Evolutionary conservation across 1,284 basidiomycete species (phyloP), one percentile per base, ranked within the genome.

Genomic region (Phylloboletellus chloephorus): DNA sequence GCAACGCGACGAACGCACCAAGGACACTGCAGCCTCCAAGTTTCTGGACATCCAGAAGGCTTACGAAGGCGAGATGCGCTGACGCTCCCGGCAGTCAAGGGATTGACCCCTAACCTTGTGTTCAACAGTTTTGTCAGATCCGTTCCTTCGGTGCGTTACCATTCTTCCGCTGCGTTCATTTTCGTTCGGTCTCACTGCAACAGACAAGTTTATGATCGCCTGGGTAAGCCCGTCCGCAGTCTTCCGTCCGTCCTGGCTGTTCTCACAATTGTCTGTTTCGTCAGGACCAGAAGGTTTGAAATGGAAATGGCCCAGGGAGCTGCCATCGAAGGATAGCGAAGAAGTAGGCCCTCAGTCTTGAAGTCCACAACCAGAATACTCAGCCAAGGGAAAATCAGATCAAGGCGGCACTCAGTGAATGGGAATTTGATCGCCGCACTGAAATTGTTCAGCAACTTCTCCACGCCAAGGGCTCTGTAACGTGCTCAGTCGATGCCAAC

Each of bases 41-140:
- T 90, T 90, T 50, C 69, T 85, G 19, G 76, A 84, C 54, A 71
- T 91, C 12, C 85, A 88, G 50, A 82, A 81, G 49, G 86, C 88
- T 12, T 89, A 89, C 56, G 73, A 85, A 71, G 74, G 83, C 81
- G 52, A 39, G 68, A 52, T 19, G 31, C 24, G 11, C 34, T 11
- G 22, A 17, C 39, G n/a, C 9, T 34, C 20, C 20, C 21, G 29
- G 25, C 22, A 16, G 17, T 22, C 32, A 24, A 30, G 29, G 30
- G 19, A 13, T 30, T 42, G 16, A 46, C 34, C 39, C 43, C 46
- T 51, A 21, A 48, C 33, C 41, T 46, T 31, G 48, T 25, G 43
- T 21, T 46, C 47, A 48, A 15, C 52, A 84, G 84, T 88, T 24
- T 64, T 91, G 24, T 84, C 79, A 24, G 83, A 91, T 55, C 76